Evolutionary conservation across 805 yeast genomes (phyloP).

Genomic region (Saturnispora halmiae): DNA sequence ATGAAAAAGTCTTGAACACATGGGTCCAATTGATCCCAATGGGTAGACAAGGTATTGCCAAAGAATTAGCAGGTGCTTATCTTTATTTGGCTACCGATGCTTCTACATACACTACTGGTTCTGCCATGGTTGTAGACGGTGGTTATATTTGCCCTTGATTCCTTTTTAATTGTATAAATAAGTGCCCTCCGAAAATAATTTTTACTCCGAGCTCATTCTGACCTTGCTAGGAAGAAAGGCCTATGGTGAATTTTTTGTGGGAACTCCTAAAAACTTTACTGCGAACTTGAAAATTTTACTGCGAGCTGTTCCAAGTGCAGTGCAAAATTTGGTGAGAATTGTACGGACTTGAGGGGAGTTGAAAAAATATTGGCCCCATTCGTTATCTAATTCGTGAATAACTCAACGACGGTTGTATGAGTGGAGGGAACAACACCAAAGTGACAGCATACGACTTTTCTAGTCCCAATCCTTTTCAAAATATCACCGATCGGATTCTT

Average conservation of each 20-base stretch:
- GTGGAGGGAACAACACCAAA: constrained; percentile 10
- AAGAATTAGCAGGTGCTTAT: constrained; percentile 73
- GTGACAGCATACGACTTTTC: constrained; percentile 18
- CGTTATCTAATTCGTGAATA: no score
- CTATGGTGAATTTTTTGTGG: no score
- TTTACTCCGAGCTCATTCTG: no score
- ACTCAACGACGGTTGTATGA: background rate
- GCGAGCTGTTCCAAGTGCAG: no score
- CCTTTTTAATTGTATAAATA: no score
- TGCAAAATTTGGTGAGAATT: no score
- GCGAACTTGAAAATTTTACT: no score
- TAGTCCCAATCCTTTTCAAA: constrained; percentile 22
- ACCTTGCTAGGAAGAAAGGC: no score
- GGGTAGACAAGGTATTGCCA: constrained; percentile 68
- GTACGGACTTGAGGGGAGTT: no score
- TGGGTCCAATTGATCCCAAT: constrained; percentile 52
- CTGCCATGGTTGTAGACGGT: constrained; percentile 72
- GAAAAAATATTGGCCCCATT: background rate
- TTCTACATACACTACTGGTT: constrained; percentile 71
- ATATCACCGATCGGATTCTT: constrained; percentile 18
- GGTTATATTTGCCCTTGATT: constrained; percentile 39
- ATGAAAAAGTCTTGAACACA: constrained; percentile 34
- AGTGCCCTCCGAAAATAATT: no score
- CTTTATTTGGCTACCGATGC: constrained; percentile 75
- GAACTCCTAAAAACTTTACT: no score